Evolutionary conservation across 2,329 filamentous ascomycete species (phyloP).

Genomic region (Phaeoacremonium minimum): DNA sequence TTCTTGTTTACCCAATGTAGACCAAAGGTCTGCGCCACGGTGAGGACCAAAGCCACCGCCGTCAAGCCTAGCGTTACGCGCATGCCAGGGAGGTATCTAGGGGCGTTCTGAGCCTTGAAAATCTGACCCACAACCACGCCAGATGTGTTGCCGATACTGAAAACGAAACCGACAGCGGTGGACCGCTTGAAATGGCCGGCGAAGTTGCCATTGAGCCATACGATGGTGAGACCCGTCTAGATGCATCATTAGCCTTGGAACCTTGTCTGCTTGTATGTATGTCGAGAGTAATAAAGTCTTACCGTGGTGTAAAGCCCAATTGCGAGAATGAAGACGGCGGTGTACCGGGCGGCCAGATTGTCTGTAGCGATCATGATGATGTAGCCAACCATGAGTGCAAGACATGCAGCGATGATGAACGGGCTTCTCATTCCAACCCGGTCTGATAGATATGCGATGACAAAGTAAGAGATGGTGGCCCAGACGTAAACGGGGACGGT

Average conservation of each 20-base stretch:
- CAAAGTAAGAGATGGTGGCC: not conserved
- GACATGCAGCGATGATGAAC: not conserved
- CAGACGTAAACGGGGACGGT: constrained; percentile 40
- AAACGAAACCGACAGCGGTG: not conserved
- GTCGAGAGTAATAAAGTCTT: not conserved
- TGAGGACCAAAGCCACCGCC: constrained; percentile 3
- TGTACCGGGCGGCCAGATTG: constrained; percentile 2
- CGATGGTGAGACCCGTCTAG: constrained; percentile 2
- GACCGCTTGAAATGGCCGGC: constrained; percentile 5
- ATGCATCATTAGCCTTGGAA: not conserved
- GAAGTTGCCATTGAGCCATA: constrained; percentile 3
- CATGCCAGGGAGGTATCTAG: constrained; percentile 3
- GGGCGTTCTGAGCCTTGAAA: constrained; percentile 3
- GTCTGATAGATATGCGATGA: not conserved
- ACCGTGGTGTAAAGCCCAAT: constrained; percentile 5
- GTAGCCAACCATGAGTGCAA: not conserved
- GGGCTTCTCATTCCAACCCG: not conserved
- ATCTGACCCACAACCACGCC: constrained; percentile 2
- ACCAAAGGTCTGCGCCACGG: not conserved
- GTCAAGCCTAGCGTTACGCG: constrained; percentile 6
- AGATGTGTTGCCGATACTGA: constrained; percentile 2
- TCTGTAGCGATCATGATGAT: not conserved
- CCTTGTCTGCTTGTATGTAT: not conserved
- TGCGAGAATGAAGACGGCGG: constrained; percentile 7
- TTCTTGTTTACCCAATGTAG: constrained; percentile 2